These are phyloP conservation scores for Marasmius tenuissimus DNA, from an alignment of 1,284 basidiomycete species.

Conservation along the genomic window DNA sequence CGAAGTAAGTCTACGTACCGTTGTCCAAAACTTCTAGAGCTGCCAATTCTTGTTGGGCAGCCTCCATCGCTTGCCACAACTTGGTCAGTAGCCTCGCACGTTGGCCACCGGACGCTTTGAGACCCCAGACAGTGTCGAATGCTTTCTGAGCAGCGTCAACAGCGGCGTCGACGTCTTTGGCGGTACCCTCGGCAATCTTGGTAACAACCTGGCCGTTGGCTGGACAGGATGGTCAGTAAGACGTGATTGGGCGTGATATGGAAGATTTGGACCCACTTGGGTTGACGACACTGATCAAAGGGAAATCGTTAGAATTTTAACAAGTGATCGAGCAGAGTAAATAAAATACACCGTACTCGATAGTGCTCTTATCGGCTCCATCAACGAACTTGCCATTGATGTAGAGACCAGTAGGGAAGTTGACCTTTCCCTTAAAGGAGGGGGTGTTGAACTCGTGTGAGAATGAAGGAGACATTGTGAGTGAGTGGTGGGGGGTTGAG, in stretches of 20 bases:
- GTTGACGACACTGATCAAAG: conserved; percentile 64
- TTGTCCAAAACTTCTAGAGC: conserved; percentile 75
- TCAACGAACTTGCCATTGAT: conserved; percentile 82
- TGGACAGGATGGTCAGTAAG: conserved; percentile 8
- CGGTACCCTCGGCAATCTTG: conserved; percentile 60
- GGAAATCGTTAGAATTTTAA: conserved; percentile 1
- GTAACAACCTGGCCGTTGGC: conserved; percentile 69
- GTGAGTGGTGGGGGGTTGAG: neutral
- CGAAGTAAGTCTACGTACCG: conserved; percentile 21
- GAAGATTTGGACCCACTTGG: conserved; percentile 42
- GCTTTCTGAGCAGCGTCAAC: conserved; percentile 70
- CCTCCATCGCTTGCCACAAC: conserved; percentile 76
- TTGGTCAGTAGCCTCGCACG: conserved; percentile 65
- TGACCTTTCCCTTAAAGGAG: conserved; percentile 69
- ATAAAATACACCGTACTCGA: conserved; percentile 45
- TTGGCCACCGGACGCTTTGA: conserved; percentile 52
- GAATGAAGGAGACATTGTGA: conserved; percentile 45
- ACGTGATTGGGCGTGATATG: neutral
- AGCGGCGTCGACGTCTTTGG: conserved; percentile 72
- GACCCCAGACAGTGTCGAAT: conserved; percentile 70
- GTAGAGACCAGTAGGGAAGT: conserved; percentile 75
- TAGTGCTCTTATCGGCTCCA: conserved; percentile 61
- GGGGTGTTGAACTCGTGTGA: conserved; percentile 65
- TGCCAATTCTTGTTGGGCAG: conserved; percentile 66
- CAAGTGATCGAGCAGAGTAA: neutral